Evolutionary conservation across 306 rosid species (phyloP), one percentile per base, ranked within the genome.

Genomic region (Alnus glutinosa): DNA sequence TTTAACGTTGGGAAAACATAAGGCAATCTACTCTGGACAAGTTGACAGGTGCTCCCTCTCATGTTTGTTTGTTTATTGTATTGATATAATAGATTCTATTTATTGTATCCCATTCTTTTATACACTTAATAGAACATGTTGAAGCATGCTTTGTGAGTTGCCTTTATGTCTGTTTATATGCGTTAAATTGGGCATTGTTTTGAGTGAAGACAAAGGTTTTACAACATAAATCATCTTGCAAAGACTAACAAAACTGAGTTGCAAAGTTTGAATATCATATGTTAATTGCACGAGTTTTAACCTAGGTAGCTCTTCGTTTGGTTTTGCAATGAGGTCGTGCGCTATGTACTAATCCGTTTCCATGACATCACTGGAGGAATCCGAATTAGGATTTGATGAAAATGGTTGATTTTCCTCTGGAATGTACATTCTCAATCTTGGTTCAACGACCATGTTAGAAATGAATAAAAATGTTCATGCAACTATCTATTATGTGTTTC

Each of bases 321-420:
- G n/a, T n/a, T n/a, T n/a, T n/a, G n/a, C n/a, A n/a, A n/a, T n/a
- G n/a, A n/a, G n/a, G n/a, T n/a, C n/a, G n/a, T n/a, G n/a, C n/a
- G n/a, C n/a, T n/a, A n/a, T 71, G 34, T 89, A 79, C 61, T 91
- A 7, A 42, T 42, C 98, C 58, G 80, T 83, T 63, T 96, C 97
- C 91, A 93, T 86, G 73, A 77, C 75, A 28, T 89, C 93, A 62
- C 94, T 86, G 4, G 92, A 87, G 16, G 94, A 89, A 51, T 85
- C 66, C 42, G 98, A 91, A 73, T 87, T 88, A 7, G 84, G 87
- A 81, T 87, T 89, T 13, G 86, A 84, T 32, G 85, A 70, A 39
- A 86, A 73, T 9, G 81, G 80, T 67, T 80, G 78, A 50, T 85
- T 75, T 16, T 49, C 67, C 55, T 88, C 91, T 47, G 91, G 87